Percentiles rank a stretch among this genome's conserved stretches.
Conservation (phyloP, 2,329 filamentous ascomycete genomes). For the Parastagonospora nodorum region DNA sequence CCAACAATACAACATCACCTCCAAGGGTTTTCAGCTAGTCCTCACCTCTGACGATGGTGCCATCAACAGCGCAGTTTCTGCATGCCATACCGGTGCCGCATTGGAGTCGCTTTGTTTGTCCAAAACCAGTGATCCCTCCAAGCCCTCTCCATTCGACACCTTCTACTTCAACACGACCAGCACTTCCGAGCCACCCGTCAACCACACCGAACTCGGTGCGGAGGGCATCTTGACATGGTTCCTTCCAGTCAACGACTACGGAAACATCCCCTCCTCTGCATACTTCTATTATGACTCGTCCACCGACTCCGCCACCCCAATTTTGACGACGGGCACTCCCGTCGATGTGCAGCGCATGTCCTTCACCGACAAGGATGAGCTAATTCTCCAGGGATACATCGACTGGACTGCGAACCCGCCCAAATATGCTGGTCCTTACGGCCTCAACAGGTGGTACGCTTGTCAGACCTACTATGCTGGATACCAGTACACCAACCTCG, state of each 20-base stretch:
- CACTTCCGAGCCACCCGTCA: slow-evolving; percentile 13
- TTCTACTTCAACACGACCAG: slow-evolving; percentile 45
- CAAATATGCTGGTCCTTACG: slow-evolving; percentile 16
- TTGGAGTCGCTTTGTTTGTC: slow-evolving; percentile 54
- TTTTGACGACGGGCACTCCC: slow-evolving; percentile 43
- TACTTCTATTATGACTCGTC: slow-evolving; percentile 44
- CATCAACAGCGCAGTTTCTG: slow-evolving; percentile 47
- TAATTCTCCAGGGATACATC: slow-evolving; percentile 49
- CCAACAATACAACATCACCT: slow-evolving; percentile 45
- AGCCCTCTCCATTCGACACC: slow-evolving; percentile 6
- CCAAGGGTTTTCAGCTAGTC: slow-evolving; percentile 52
- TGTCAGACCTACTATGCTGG: slow-evolving; percentile 49
- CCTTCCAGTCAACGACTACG: slow-evolving; percentile 40
- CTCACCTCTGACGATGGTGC: slow-evolving; percentile 46
- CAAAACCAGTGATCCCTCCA: slow-evolving; percentile 21
- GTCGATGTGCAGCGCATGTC: slow-evolving; percentile 36
- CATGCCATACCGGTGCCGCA: slow-evolving; percentile 56
- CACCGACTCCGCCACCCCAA: slow-evolving; percentile 50
- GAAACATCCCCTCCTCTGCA: slow-evolving; percentile 44
- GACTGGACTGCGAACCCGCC: slow-evolving; percentile 48
- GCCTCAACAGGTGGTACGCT: slow-evolving; percentile 52
- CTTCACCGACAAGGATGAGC: slow-evolving; percentile 46
- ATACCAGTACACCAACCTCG: slow-evolving; percentile 53
- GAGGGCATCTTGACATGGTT: slow-evolving; percentile 50
- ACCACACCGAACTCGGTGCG: slow-evolving; percentile 16